phyloP scores from a whole-genome alignment of 116 monocot species.

The Zostera marina region DNA sequence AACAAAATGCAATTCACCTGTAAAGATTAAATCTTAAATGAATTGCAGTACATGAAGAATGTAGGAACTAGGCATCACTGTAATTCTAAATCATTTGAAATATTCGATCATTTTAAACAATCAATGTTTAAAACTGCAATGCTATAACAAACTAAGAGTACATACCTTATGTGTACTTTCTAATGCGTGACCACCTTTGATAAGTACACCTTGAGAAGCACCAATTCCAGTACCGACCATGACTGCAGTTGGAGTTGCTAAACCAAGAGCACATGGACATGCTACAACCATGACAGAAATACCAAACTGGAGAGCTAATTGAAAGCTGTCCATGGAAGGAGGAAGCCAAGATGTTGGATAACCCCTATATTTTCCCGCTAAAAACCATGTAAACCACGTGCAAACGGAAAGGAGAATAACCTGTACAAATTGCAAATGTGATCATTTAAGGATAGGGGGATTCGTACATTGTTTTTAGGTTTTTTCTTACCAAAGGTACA shows the following conservation, averaged over 20 bases:
- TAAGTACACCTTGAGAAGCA: slow-evolving; percentile 81
- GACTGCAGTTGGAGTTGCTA: slow-evolving; percentile 91
- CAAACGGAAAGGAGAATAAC: slow-evolving; percentile 48
- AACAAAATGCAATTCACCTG: slow-evolving; percentile 93
- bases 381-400: slow-evolving; percentile 77
- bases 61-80: too few relatives aligned
- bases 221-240: slow-evolving; percentile 97
- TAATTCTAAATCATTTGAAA: too few relatives aligned
- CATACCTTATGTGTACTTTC: slow-evolving; percentile 79
- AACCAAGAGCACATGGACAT: slow-evolving; percentile 84
- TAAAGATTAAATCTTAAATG: slow-evolving; percentile 19
- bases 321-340: slow-evolving; percentile 81
- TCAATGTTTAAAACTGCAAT: too few relatives aligned
- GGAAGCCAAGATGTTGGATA: slow-evolving; percentile 83
- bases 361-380: slow-evolving; percentile 50
- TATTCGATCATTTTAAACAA: too few relatives aligned
- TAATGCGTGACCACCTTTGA: slow-evolving; percentile 88
- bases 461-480: neutral
- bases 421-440: slow-evolving; percentile 15
- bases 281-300: slow-evolving; percentile 93
- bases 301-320: slow-evolving; percentile 89
- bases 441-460: too few relatives aligned
- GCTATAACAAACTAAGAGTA: too few relatives aligned
- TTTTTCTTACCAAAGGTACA: slow-evolving; percentile 61
- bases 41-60: neutral